These are phyloP conservation scores for Vicia villosa DNA, from an alignment of 306 rosid species.

Conservation along the genomic window DNA sequence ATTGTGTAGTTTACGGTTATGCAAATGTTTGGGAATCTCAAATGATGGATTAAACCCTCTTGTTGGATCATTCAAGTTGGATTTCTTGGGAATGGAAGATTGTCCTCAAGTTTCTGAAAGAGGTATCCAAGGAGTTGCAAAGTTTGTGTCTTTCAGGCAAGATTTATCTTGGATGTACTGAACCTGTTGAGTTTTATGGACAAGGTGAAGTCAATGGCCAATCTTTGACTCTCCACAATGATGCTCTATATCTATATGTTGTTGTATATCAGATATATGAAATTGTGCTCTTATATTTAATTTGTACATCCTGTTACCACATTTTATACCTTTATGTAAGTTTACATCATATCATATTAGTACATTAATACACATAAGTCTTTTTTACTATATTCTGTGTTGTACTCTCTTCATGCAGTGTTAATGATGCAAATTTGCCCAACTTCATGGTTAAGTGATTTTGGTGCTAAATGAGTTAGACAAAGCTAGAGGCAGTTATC, in stretches of 20 bases:
- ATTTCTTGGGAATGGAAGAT: constrained; percentile 68
- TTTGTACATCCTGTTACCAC: constrained; percentile 18
- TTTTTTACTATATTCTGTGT: too few relatives aligned
- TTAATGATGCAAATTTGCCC: too few relatives aligned
- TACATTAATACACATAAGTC: too few relatives aligned
- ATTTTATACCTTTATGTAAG: too few relatives aligned
- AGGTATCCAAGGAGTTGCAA: constrained; percentile 74
- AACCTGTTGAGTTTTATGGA: constrained; percentile 33
- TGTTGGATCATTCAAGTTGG: constrained; percentile 71
- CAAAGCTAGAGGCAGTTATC: too few relatives aligned
- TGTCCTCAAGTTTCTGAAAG: constrained; percentile 90
- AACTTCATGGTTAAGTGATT: too few relatives aligned
- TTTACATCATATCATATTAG: too few relatives aligned
- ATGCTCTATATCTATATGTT: constrained; percentile 11
- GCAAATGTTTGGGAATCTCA: constrained; percentile 83
- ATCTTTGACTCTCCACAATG: constrained; percentile 3
- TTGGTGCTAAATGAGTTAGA: too few relatives aligned
- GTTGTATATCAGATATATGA: constrained; percentile 4
- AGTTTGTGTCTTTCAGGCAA: constrained; percentile 65
- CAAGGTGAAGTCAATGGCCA: not conserved
- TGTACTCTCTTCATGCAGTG: too few relatives aligned
- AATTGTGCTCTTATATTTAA: constrained; percentile 21
- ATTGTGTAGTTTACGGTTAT: constrained; percentile 50
- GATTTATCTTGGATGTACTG: constrained; percentile 90
- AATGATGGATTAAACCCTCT: constrained; percentile 84